Evolutionary conservation across 768 basidiomycete species (phyloP).

Genomic region (Podaxis pistillaris): DNA sequence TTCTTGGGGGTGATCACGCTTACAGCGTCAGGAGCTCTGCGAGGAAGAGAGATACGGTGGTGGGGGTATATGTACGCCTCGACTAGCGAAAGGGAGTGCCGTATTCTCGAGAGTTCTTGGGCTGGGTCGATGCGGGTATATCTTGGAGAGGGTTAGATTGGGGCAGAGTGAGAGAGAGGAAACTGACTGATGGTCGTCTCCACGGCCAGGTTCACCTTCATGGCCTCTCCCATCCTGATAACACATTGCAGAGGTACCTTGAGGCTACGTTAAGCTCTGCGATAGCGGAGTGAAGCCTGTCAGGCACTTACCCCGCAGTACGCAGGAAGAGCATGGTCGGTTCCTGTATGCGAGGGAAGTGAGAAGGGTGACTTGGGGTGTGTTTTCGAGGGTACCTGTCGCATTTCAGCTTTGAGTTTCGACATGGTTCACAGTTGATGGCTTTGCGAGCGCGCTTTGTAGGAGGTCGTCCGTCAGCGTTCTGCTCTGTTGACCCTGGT

Average conservation of each 20-base stretch:
- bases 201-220: slow-evolving; percentile 50
- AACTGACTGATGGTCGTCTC: slow-evolving; percentile 56
- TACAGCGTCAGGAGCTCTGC: slow-evolving; percentile 35
- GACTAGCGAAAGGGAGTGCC: slow-evolving; percentile 66
- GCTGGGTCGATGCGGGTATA: slow-evolving; percentile 58
- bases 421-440: slow-evolving; percentile 87
- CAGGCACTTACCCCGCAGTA: slow-evolving; percentile 62
- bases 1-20: slow-evolving; percentile 48
- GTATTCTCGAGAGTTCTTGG: slow-evolving; percentile 64
- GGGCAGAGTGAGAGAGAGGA: slow-evolving; percentile 17
- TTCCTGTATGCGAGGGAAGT: slow-evolving; percentile 45
- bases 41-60: slow-evolving; percentile 33
- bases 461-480: slow-evolving; percentile 58
- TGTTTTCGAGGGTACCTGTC: slow-evolving; percentile 54
- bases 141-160: slow-evolving; percentile 24
- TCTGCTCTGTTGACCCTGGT: slow-evolving; percentile 40
- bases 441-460: slow-evolving; percentile 85
- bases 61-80: slow-evolving; percentile 57
- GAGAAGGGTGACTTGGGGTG: slow-evolving; percentile 6
- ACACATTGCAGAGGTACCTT: slow-evolving; percentile 79
- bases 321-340: slow-evolving; percentile 87
- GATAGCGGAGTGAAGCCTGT: slow-evolving; percentile 19
- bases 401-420: slow-evolving; percentile 86
- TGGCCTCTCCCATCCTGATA: slow-evolving; percentile 74
- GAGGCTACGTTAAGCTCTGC: slow-evolving; percentile 23